Base-by-base conservation (phyloP, 495 filamentous ascomycete genomes). In the Lophiostoma macrostomum region DNA sequence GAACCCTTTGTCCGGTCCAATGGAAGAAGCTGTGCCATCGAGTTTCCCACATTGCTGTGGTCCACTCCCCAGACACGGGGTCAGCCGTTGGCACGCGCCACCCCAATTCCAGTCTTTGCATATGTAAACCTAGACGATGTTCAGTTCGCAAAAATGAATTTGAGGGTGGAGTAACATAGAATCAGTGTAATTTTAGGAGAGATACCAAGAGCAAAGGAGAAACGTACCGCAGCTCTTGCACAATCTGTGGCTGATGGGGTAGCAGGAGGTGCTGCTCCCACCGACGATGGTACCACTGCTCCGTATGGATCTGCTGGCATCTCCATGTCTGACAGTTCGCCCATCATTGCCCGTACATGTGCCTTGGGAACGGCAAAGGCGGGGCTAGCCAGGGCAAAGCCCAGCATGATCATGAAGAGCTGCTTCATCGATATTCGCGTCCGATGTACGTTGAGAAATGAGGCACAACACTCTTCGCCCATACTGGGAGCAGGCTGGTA, bases 71-170 rank as follows among this genome's bases (percentile, higher is more conserved):
- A 34, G 2, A 14, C 34, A 41, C 6, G 20, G 12, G 3, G 11
- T 6, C n/a, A 18, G 16, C 11, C 32, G 8, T 8, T 5, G 29
- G 42, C 51, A 55, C 5, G 3, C 18, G 11, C 51, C 51, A 20
- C 11, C n/a, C 23, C 23, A 56, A 37, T 50, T 48, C 3, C 48
- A 18, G 44, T 56, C 34, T 24, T 30, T 18, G 53, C 53, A 56
- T 1, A 56, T 48, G 24, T 25, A 41, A n/a, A 56, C 43, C 53
- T 56, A 14, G 14, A 22, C 19, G 23, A 4, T 32, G 20, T n/a
- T 38, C 11, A 40, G 44, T 10, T 24, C 12, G 18, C 8, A 4
- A 5, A 24, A 27, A 11, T 35, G 6, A 7, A 48, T 3, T 20
- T 48, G 24, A 2, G 36, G 8, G 35, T 41, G 19, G 41, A 30